Evolutionary conservation across 371 early-diverging fungal genomes (phyloP), one percentile per base, ranked within the genome.

Genomic region (Cokeromyces recurvatus): DNA sequence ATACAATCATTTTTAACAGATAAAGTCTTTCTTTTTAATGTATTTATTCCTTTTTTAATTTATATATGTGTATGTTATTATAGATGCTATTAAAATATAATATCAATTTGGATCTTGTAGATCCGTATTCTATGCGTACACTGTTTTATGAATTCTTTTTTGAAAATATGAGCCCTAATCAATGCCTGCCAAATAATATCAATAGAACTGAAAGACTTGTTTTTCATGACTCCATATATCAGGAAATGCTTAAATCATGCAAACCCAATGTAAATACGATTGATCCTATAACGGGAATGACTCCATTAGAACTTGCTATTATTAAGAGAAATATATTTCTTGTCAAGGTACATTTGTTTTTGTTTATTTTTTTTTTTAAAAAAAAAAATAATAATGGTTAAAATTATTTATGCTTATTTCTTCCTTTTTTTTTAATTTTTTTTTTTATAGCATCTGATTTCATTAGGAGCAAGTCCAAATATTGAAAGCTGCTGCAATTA

Each of bases 291-390:
- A 73, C 72, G 4, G 67, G 72, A 0, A 68, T 62, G 55, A 78
- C 79, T 0, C 73, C 73, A n/a, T 43, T 84, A 5, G 81, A 81
- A 51, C 46, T 53, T 43, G 76, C 78, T 4, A 75, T 81, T 19
- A 44, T 51, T 2, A 32, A 67, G 22, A 53, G 47, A n/a, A 58
- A 75, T 36, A 14, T 32, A 1, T 27, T 46, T 2, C 32, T 70
- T 29, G 44, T 75, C 10, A 47, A 66, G 54, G 73, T 73, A 68
- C n/a, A 20, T 23, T 22, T 37, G 3, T n/a, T n/a, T n/a, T n/a
- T n/a, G n/a, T n/a, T n/a, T n/a, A n/a, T n/a, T n/a, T n/a, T n/a
- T n/a, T n/a, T n/a, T n/a, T n/a, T n/a, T n/a, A n/a, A n/a, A n/a
- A n/a, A n/a, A n/a, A n/a, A n/a, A n/a, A n/a, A n/a, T n/a, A n/a